Evolutionary conservation across 139 green algal genomes (phyloP), one percentile per base, ranked within the genome.

Genomic region (Picochlorum sp.): DNA sequence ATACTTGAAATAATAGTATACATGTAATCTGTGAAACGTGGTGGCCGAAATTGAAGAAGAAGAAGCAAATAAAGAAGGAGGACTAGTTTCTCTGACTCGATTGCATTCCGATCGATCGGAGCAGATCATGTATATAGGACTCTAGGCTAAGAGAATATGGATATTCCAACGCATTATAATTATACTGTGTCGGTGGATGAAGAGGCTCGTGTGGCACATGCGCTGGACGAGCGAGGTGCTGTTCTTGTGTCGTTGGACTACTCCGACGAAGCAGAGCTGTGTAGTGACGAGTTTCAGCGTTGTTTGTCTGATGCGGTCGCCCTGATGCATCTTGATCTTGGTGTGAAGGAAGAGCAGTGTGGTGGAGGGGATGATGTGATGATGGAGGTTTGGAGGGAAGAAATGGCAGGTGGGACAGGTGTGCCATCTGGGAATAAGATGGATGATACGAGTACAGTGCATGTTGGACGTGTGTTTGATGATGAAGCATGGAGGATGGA

Each of bases 161-260:
- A 30, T 30, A 30, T 30, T 41, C 34, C 34, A 41, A 10, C 8
- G 5, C 34, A 41, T 41, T 41, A 41, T 41, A 41, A 41, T 41
- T 54, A 54, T 20, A 54, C 47, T 9, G 47, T 54, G 47, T 23
- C 16, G 18, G 47, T 54, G 16, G 47, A 54, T 54, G 18, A n/a
- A 20, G 47, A 54, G 6, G 7, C 16, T n/a, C 47, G 16, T 54
- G 47, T 54, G 47, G 47, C 47, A 20, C 47, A 54, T 11, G 55
- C 55, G 6, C 1, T 44, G n/a, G 55, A 62, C 15, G 18, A 44
- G 30, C 13, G 7, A 10, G 55, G 55, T 21, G 10, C 30, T 45
- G 55, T 45, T n/a, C 52, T 62, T 21, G 55, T 62, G 55, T 62
- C 55, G 30, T n/a, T 62, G 55, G 18, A 44, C 16, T 62, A 44